A percentile compares a stretch with the other conserved stretches of the same genome.
Evolutionary conservation across 2,329 filamentous ascomycete genomes (phyloP).

Genomic region (Blastomyces silverae): DNA sequence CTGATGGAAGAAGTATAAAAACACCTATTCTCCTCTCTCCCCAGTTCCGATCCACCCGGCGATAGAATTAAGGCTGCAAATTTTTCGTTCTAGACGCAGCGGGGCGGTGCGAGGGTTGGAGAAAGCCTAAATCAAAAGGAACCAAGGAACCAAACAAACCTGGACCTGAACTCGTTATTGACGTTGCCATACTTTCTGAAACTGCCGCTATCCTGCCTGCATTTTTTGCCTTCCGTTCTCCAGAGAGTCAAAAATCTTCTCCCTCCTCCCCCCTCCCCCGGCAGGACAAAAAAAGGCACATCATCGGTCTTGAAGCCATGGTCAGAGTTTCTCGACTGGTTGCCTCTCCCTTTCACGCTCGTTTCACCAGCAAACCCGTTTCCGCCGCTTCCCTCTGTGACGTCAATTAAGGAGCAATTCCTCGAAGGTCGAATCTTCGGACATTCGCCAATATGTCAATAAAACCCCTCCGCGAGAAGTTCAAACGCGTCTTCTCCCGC

Average conservation of each 20-base stretch:
- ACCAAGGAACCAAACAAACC: not conserved
- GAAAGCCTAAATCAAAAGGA: not conserved
- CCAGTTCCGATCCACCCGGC: not conserved
- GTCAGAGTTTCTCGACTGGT: slow-evolving; percentile 1
- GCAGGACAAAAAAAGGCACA: not conserved
- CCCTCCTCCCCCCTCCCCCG: not conserved
- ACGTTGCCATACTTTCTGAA: not conserved
- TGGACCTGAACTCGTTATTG: not conserved
- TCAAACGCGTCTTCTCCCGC: slow-evolving; percentile 22
- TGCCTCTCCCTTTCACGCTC: not conserved
- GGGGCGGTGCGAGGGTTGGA: not conserved
- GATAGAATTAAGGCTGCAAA: not conserved
- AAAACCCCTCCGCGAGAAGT: slow-evolving; percentile 21
- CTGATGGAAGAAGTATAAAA: not conserved
- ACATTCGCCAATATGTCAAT: slow-evolving; percentile 4
- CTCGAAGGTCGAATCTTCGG: not conserved
- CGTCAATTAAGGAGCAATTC: not conserved
- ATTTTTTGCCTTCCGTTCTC: not conserved
- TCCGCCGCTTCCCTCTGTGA: not conserved
- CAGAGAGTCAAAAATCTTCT: not conserved
- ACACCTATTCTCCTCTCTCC: not conserved
- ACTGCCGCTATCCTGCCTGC: not conserved
- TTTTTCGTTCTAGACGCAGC: not conserved
- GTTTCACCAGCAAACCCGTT: not conserved
- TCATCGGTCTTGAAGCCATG: slow-evolving; percentile 1